Evolutionary conservation across 1,139 yeast genomes (phyloP).

Genomic region (Zygoascus hellenicus): DNA sequence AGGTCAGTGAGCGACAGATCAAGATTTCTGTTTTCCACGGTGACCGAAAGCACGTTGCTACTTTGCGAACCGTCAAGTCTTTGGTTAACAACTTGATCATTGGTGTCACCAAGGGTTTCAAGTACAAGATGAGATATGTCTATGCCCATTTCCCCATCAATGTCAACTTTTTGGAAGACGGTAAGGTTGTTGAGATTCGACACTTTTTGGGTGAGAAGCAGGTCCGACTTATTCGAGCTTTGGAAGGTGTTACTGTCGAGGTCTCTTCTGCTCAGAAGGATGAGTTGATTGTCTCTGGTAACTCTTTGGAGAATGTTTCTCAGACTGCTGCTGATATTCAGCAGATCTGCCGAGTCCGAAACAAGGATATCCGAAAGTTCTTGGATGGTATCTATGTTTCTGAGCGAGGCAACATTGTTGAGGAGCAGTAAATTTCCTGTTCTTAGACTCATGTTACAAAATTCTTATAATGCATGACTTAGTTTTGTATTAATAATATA

Average conservation of each 20-base stretch:
- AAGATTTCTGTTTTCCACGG: conserved; percentile 96
- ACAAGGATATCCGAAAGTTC: conserved; percentile 99
- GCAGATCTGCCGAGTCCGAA: conserved; percentile 98
- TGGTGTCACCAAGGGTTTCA: conserved; percentile 99
- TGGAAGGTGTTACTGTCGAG: conserved; percentile 90
- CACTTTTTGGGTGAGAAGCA: conserved; percentile 98
- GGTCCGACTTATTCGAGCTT: conserved; percentile 78
- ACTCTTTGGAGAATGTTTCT: conserved; percentile 96
- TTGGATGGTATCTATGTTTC: conserved; percentile 99
- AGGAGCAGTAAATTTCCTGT: conserved; percentile 43
- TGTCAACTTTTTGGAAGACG: conserved; percentile 83
- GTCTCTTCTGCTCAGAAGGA: conserved; percentile 85
- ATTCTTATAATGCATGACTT: conserved; percentile 2
- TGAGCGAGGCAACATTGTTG: conserved; percentile 83
- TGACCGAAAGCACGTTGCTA: conserved; percentile 99
- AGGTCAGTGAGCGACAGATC: conserved; percentile 65
- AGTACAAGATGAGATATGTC: conserved; percentile 99
- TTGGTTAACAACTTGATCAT: conserved; percentile 88
- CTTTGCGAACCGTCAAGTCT: conserved; percentile 97
- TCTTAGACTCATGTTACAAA: no score
- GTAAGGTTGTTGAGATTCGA: conserved; percentile 87
- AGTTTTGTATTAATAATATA: not conserved
- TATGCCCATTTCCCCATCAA: conserved; percentile 99
- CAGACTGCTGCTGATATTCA: conserved; percentile 98
- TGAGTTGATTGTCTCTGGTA: conserved; percentile 87